These are phyloP conservation scores for Trametes sanguinea DNA, from an alignment of 768 basidiomycete genomes.

Conservation along the genomic window DNA sequence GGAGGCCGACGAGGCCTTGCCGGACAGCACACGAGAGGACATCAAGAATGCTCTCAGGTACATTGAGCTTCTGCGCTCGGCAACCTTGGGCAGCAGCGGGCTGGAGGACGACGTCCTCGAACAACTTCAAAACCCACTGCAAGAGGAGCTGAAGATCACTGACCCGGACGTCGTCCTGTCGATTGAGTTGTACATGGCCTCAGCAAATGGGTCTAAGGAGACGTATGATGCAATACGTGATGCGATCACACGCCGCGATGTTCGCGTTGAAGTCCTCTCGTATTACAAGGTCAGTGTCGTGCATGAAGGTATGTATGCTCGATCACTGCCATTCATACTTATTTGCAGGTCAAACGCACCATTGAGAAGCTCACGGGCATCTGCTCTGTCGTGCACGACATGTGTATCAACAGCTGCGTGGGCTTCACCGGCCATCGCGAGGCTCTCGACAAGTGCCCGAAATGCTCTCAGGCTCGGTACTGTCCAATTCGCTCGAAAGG, in stretches of 20 bases:
- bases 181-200: not conserved
- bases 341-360: not conserved
- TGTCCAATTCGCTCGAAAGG: not conserved
- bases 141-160: not conserved
- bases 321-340: not conserved
- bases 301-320: not conserved
- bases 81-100: not conserved
- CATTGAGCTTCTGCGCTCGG: not conserved
- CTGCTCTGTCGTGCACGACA: not conserved
- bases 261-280: not conserved
- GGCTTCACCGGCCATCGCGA: not conserved
- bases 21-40: not conserved
- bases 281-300: not conserved
- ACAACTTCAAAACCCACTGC: not conserved
- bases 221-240: not conserved
- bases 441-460: not conserved
- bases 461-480: not conserved
- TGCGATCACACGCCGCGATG: not conserved
- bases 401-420: constrained; percentile 6
- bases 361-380: not conserved
- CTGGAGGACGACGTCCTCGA: not conserved
- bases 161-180: not conserved
- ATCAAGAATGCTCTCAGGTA: not conserved
- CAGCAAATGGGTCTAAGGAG: not conserved
- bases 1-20: too few species aligned